A percentile compares a stretch with the other conserved stretches of the same genome.
Evolutionary conservation across 2,329 filamentous ascomycete genomes (phyloP).

Genomic region (Fusarium avenaceum): DNA sequence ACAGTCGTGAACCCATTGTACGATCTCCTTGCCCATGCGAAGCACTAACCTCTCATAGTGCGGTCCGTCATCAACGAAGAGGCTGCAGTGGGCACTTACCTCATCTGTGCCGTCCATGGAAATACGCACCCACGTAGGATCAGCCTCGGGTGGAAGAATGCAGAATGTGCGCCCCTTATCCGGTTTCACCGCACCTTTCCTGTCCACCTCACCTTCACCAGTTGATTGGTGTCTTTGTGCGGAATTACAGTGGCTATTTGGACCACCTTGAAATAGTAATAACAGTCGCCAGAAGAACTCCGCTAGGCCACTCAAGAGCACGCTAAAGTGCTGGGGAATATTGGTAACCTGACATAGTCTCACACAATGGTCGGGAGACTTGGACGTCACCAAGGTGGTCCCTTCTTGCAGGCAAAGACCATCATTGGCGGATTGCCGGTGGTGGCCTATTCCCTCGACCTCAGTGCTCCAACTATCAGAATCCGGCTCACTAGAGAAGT

Average conservation of each 20-base stretch:
- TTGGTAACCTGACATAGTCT: background rate
- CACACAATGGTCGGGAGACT: background rate
- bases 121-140: slow-evolving; percentile 2
- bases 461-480: slow-evolving; percentile 1
- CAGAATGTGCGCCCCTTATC: slow-evolving; percentile 8
- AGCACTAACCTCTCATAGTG: background rate
- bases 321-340: background rate
- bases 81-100: background rate
- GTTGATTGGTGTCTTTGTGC: background rate
- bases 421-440: background rate
- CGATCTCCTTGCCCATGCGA: slow-evolving; percentile 1
- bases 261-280: background rate
- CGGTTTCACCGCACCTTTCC: background rate
- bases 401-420: background rate
- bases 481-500: background rate
- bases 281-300: background rate
- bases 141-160: slow-evolving; percentile 2
- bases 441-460: background rate
- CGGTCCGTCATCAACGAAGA: background rate
- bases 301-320: background rate
- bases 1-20: background rate
- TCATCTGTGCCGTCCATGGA: slow-evolving; percentile 4
- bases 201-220: background rate
- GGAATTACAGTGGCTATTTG: background rate
- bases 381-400: background rate